phyloP scores from a whole-genome alignment of 1,139 yeast genomes.

The Zygoascus hellenicus region DNA sequence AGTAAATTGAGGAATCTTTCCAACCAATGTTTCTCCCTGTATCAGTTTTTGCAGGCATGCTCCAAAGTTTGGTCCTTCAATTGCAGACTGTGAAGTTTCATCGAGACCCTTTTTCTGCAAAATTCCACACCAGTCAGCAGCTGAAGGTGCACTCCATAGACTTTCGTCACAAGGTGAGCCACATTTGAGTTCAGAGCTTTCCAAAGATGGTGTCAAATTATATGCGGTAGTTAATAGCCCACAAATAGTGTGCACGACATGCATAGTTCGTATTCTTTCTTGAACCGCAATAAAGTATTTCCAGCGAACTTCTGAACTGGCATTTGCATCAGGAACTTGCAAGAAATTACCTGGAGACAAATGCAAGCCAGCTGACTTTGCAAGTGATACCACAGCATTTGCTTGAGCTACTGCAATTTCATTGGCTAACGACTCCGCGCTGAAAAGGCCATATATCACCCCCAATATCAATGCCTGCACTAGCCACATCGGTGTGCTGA shows the following conservation, averaged over 20 bases:
- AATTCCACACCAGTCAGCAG: constrained; percentile 51
- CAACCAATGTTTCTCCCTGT: constrained; percentile 29
- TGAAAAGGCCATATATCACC: constrained; percentile 76
- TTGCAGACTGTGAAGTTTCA: constrained; percentile 22
- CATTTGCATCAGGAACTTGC: constrained; percentile 34
- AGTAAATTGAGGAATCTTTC: constrained; percentile 39
- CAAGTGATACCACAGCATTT: constrained; percentile 70
- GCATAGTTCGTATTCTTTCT: constrained; percentile 80
- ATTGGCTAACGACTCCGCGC: constrained; percentile 66
- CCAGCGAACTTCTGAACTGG: constrained; percentile 49
- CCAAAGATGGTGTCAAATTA: constrained; percentile 54
- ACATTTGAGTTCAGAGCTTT: constrained; percentile 56
- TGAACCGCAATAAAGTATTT: constrained; percentile 76
- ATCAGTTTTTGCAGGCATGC: constrained; percentile 25
- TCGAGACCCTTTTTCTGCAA: constrained; percentile 28
- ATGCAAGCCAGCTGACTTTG: constrained; percentile 70
- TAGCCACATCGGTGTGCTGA: constrained; percentile 72
- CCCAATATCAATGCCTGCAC: constrained; percentile 79
- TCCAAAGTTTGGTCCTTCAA: constrained; percentile 27
- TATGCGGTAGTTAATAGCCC: constrained; percentile 63
- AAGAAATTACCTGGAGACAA: constrained; percentile 44
- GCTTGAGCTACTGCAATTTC: constrained; percentile 72
- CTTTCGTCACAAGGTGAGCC: constrained; percentile 74
- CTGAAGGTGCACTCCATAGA: constrained; percentile 59
- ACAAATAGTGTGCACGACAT: constrained; percentile 67